phyloP scores from a whole-genome alignment of 805 yeast species.

The Candida koratica region DNA sequence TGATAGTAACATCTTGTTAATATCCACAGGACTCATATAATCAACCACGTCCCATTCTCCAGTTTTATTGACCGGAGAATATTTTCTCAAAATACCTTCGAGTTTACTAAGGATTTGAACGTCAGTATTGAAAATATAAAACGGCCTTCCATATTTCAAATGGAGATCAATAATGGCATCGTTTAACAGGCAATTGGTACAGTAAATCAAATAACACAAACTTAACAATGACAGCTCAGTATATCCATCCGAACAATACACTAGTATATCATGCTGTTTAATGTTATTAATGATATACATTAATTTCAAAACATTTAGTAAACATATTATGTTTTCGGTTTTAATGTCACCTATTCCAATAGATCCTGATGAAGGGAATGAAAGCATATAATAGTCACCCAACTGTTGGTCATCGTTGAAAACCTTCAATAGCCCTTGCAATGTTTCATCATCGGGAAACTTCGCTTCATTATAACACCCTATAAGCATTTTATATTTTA shows the following conservation, averaged over 20 bases:
- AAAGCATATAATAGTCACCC: slow-evolving; percentile 31
- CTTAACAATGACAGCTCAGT: slow-evolving; percentile 82
- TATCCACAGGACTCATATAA: slow-evolving; percentile 24
- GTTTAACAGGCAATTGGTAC: slow-evolving; percentile 55
- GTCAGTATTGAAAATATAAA: slow-evolving; percentile 78
- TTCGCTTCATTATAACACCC: slow-evolving; percentile 57
- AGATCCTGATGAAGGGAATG: slow-evolving; percentile 83
- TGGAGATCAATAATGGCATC: slow-evolving; percentile 68
- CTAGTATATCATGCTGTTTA: slow-evolving; percentile 42
- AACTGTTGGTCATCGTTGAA: slow-evolving; percentile 11
- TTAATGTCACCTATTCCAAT: slow-evolving; percentile 69
- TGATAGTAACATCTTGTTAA: slow-evolving; percentile 31
- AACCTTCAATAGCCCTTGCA: slow-evolving; percentile 23
- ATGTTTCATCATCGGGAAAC: slow-evolving; percentile 45
- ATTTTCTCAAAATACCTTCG: slow-evolving; percentile 55
- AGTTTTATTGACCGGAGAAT: slow-evolving; percentile 46
- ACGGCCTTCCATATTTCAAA: slow-evolving; percentile 64
- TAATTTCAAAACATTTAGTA: slow-evolving; percentile 67
- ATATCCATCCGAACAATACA: slow-evolving; percentile 87
- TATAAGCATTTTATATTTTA: slow-evolving; percentile 53
- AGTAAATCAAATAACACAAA: slow-evolving; percentile 66
- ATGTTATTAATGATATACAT: slow-evolving; percentile 42
- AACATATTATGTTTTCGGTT: slow-evolving; percentile 56
- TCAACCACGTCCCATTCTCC: slow-evolving; percentile 32
- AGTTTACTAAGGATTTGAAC: slow-evolving; percentile 60